These are phyloP conservation scores for Fusarium algeriense DNA, from an alignment of 2,329 filamentous ascomycete species.

Conservation along the genomic window DNA sequence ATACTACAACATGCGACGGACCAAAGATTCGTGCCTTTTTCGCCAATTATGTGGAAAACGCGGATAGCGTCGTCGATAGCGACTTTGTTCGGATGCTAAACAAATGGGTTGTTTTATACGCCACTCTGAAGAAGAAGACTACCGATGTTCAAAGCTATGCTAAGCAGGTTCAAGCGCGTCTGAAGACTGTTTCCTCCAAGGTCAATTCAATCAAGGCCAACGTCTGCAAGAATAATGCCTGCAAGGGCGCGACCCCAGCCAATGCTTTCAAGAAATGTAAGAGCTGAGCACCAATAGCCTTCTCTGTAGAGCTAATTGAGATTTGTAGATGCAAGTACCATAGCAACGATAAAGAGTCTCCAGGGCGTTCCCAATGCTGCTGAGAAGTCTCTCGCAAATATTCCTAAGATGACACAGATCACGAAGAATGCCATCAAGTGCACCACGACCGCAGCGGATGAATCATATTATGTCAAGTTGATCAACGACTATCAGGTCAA, in stretches of 20 bases:
- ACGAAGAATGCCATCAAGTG: not conserved
- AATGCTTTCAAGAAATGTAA: not conserved
- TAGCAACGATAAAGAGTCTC: not conserved
- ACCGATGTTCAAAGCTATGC: conserved; percentile 14
- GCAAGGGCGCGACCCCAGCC: not conserved
- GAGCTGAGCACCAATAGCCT: no score
- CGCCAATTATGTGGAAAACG: conserved; percentile 5
- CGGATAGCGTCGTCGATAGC: conserved; percentile 14
- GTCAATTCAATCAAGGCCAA: conserved; percentile 1
- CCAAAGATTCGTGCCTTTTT: conserved; percentile 12
- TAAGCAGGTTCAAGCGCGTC: conserved; percentile 10
- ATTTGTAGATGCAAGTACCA: not conserved
- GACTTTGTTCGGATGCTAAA: conserved; percentile 17
- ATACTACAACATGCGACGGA: not conserved
- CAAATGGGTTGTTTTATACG: conserved; percentile 14
- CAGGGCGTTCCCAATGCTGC: not conserved
- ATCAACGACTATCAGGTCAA: not conserved
- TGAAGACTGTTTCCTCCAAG: conserved; percentile 8
- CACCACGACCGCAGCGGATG: not conserved
- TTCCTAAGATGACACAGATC: not conserved
- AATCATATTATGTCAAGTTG: not conserved
- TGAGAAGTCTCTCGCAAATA: not conserved
- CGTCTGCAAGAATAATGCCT: not conserved
- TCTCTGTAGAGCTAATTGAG: fast-evolving
- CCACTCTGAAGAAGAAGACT: conserved; percentile 10